Evolutionary conservation across 1,284 basidiomycete species (phyloP).

Genomic region (Boletus nobilissimus): DNA sequence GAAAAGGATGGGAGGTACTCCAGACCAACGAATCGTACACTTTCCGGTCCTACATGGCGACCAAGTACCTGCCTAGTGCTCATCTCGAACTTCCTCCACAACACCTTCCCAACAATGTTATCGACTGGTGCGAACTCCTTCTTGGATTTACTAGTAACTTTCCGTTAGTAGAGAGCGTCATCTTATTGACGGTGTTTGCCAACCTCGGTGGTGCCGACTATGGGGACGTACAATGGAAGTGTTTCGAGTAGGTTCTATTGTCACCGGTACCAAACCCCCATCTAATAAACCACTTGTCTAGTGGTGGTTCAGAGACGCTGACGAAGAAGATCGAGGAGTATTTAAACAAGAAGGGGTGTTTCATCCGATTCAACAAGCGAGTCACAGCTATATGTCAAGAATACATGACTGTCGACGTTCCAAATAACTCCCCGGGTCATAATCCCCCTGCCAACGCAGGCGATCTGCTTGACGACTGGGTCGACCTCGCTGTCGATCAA

Average conservation of each 20-base stretch:
- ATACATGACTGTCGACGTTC: neutral
- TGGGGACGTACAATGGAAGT: conserved; percentile 32
- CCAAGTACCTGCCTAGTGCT: conserved; percentile 33
- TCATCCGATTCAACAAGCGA: conserved; percentile 14
- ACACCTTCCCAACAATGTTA: no score
- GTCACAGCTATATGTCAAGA: conserved; percentile 23
- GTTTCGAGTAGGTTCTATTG: conserved; percentile 18
- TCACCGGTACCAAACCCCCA: neutral
- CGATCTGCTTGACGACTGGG: neutral
- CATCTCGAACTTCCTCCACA: conserved; percentile 27
- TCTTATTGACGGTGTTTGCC: neutral
- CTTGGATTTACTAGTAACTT: conserved; percentile 2
- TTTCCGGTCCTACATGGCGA: conserved; percentile 30
- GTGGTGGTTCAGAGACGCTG: conserved; percentile 26
- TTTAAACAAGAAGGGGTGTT: neutral
- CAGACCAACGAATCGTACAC: conserved; percentile 26
- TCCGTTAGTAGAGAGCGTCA: conserved; percentile 3
- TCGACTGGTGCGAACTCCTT: conserved; percentile 39
- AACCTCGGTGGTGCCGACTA: neutral
- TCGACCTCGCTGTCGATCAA: neutral
- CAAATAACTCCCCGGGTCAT: no score
- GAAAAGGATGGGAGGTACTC: no score
- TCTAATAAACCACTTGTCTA: no score
- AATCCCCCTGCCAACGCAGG: neutral
- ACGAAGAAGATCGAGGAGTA: no score